Base-by-base conservation (phyloP, 2,329 filamentous ascomycete species). In the Myriosclerotinia duriaeana region DNA sequence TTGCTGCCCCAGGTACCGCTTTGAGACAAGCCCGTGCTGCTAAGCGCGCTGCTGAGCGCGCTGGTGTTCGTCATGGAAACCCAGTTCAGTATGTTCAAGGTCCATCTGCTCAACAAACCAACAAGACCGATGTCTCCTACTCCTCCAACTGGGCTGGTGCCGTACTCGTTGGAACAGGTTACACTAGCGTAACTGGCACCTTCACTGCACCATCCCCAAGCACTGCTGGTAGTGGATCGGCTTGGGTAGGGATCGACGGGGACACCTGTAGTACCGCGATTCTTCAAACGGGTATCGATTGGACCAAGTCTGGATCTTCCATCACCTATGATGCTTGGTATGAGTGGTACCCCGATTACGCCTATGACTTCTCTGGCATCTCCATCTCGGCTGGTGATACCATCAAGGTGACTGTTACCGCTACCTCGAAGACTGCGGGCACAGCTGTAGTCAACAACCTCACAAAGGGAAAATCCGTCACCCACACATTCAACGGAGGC, bases 231-330 rank as follows among this genome's bases (percentile, higher is more conserved):
- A 63, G 50, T 1, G 58, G 64, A 34, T 50, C 58, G 38, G 84
- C 83, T 14, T 87, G 84, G 85, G 84, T 87, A 11, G 85, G 85
- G 34, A 87, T 88, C 66, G 85, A 87, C 67, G 85, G 85, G 15
- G 83, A 86, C 71, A 85, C 83, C 6, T 87, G 83, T 74, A 74
- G 73, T 22, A 78, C 77, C 3, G 82, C 84, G 9, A 85, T 87
- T 64, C 76, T 87, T 6, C 84, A 87, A 74, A 83, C 84, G 1
- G 85, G 85, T 42, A 76, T 87, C 46, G 84, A 87, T 74, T 85
- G 85, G 73, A 81, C 80, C 62, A 76, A 82, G 53, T 72, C 79
- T n/a, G 76, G 78, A n/a, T 75, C 74, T 26, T 68, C 72, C 0
- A 78, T 80, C 4, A 78, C 74, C 8, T 87, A 81, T 71, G 81